Evolutionary conservation across 495 filamentous ascomycete species (phyloP).

Genomic region (Amorphotheca resinae): DNA sequence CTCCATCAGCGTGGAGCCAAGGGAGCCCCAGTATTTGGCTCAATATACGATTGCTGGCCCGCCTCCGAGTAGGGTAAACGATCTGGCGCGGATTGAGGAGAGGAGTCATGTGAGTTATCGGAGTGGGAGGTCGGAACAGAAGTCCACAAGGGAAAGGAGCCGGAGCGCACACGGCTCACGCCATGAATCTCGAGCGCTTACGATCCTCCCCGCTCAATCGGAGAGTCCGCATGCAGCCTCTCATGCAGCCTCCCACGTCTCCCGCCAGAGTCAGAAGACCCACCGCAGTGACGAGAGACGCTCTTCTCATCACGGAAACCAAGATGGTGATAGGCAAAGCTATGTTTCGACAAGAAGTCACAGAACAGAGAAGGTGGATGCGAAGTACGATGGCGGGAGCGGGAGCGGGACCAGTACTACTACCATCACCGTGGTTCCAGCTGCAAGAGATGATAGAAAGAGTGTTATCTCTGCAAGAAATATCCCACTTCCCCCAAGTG

Average conservation of each 20-base stretch:
- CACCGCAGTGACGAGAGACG: neutral
- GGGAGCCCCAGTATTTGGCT: slow-evolving; percentile 1
- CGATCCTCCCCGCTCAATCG: slow-evolving; percentile 29
- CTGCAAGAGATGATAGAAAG: neutral
- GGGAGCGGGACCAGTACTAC: neutral
- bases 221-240: neutral
- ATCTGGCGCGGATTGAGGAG: slow-evolving; percentile 6
- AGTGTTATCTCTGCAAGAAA: slow-evolving; percentile 17
- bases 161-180: slow-evolving; percentile 8
- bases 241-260: neutral
- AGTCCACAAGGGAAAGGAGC: slow-evolving; percentile 3
- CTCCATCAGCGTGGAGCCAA: neutral
- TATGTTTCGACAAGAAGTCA: slow-evolving; percentile 26
- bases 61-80: neutral
- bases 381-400: neutral
- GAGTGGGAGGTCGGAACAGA: neutral
- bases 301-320: neutral
- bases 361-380: slow-evolving; percentile 9
- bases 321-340: neutral
- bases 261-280: neutral
- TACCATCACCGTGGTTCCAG: neutral
- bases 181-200: slow-evolving; percentile 17
- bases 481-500: slow-evolving; percentile 2
- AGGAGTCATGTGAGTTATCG: slow-evolving; percentile 9
- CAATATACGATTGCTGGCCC: slow-evolving; percentile 5